A percentile compares a stretch with the other conserved stretches of the same genome.
Evolutionary conservation across 805 yeast genomes (phyloP).

Genomic region (Monosporozyma siamensis): DNA sequence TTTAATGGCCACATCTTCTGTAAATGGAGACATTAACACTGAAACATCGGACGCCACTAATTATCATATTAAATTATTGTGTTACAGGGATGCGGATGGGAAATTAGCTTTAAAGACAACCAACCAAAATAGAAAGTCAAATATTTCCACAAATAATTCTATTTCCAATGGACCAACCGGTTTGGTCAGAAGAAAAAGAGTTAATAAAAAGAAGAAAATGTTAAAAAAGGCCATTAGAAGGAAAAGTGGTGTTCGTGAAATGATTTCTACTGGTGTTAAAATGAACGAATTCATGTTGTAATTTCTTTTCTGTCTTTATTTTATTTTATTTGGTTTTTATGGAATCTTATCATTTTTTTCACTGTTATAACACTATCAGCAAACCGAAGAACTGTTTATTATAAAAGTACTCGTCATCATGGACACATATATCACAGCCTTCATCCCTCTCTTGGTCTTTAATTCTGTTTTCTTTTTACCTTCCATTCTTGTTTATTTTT

Average conservation of each 20-base stretch:
- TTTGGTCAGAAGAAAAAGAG: conserved; percentile 6
- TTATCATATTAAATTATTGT: conserved; percentile 21
- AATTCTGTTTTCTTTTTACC: not conserved
- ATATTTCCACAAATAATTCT: no score
- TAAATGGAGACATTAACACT: not conserved
- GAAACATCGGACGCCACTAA: conserved; percentile 3
- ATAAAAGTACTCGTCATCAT: no score
- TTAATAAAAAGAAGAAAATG: conserved; percentile 7
- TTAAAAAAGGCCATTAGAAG: conserved; percentile 21
- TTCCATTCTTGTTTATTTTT: not conserved
- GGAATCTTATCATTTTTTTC: no score
- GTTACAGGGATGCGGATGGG: conserved; percentile 27
- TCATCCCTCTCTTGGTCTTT: no score
- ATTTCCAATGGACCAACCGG: conserved; percentile 7
- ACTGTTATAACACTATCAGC: no score
- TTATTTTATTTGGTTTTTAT: not conserved
- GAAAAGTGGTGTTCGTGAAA: conserved; percentile 27
- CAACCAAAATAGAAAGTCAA: conserved; percentile 3
- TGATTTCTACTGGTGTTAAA: conserved; percentile 28
- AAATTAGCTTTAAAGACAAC: conserved; percentile 22
- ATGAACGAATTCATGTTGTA: conserved; percentile 29
- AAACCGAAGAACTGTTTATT: no score
- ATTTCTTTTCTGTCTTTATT: not conserved
- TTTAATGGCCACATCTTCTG: conserved; percentile 2
- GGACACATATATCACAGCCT: no score